These are phyloP conservation scores for Penicillium thymicola DNA, from an alignment of 2,329 filamentous ascomycete genomes.

Conservation along the genomic window DNA sequence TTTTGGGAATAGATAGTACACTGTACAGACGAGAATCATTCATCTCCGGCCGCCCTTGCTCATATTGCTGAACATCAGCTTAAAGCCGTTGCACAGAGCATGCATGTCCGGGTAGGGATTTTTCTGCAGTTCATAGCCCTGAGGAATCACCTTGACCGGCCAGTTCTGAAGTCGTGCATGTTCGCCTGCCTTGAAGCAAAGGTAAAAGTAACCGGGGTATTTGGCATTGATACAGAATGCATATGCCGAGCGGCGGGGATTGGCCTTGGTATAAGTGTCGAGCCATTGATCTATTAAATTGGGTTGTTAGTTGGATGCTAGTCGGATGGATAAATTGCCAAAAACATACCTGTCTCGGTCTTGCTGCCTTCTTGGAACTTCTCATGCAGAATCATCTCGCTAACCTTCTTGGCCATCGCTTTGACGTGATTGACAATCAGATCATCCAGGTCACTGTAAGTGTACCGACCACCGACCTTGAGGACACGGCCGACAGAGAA, in stretches of 20 bases:
- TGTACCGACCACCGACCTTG: slow-evolving; percentile 82
- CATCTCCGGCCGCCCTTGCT: slow-evolving; percentile 35
- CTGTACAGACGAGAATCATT: slow-evolving; percentile 20
- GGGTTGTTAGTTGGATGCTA: not conserved
- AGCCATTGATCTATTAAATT: slow-evolving; percentile 77
- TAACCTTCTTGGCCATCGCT: slow-evolving; percentile 95
- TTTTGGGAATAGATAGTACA: slow-evolving; percentile 19
- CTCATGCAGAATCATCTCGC: slow-evolving; percentile 91
- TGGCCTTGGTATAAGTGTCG: slow-evolving; percentile 91
- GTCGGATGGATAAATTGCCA: not conserved
- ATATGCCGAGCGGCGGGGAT: slow-evolving; percentile 89
- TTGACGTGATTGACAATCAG: slow-evolving; percentile 96
- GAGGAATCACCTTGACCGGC: slow-evolving; percentile 86
- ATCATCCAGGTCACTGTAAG: slow-evolving; percentile 93
- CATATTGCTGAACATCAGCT: slow-evolving; percentile 73
- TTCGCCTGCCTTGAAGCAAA: slow-evolving; percentile 92
- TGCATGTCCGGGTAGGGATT: slow-evolving; percentile 92
- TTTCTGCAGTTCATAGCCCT: slow-evolving; percentile 86
- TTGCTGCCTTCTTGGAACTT: slow-evolving; percentile 84
- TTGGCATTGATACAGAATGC: slow-evolving; percentile 92
- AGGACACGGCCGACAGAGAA: slow-evolving; percentile 87
- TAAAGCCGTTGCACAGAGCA: slow-evolving; percentile 95
- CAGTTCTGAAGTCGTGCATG: slow-evolving; percentile 70
- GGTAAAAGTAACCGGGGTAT: slow-evolving; percentile 88
- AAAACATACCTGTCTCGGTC: slow-evolving; percentile 73